Base-by-base conservation (phyloP, 1,139 yeast genomes). In the Blastobotrys indianensis region DNA sequence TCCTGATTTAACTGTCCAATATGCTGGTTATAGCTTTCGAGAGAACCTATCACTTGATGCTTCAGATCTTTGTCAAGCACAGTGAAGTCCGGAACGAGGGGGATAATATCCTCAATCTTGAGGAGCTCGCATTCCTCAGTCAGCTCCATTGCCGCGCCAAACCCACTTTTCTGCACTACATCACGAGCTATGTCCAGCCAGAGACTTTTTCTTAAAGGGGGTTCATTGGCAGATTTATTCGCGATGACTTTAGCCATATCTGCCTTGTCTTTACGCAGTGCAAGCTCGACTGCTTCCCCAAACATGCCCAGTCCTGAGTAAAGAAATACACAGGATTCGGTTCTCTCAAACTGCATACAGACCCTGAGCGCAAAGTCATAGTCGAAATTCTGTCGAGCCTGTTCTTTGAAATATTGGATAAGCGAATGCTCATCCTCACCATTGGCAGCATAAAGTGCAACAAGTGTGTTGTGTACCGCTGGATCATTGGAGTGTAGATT, bases 261-360 rank as follows among this genome's bases (percentile, higher is more conserved):
- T 6, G 82, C 67, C 57, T 84, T 69, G 40, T 78, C 77, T 52
- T 80, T 68, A 3, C 76, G 72, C 37, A 92, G 68, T 0, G 97
- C 94, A 49, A 90, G 62, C 42, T 74, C 72, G 35, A 90, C 79
- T 0, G 97, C 97, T 49, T 85, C 92, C 50, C 86, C 95, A 59
- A 74, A 85, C 42, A 84, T 70, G 4, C 74, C 78, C 68, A 86
- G 67, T 47, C 78, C 72, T 1, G 90, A 77, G 55, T 85, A 79
- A 31, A 92, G 75, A 49, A 77, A 75, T 4, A 87, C 80, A 0
- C 94, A 87, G 1, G 90, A 76, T 51, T 77, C 77, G 41, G 74
- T 70, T 49, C 77, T 79, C 12, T 74, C 64, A 57, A 77, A 74
- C 42, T 75, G 75, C 44, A 84, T 73, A 57, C 95, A 85, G 35